phyloP scores from a whole-genome alignment of 768 basidiomycete genomes.

The Tulasnella sp. region DNA sequence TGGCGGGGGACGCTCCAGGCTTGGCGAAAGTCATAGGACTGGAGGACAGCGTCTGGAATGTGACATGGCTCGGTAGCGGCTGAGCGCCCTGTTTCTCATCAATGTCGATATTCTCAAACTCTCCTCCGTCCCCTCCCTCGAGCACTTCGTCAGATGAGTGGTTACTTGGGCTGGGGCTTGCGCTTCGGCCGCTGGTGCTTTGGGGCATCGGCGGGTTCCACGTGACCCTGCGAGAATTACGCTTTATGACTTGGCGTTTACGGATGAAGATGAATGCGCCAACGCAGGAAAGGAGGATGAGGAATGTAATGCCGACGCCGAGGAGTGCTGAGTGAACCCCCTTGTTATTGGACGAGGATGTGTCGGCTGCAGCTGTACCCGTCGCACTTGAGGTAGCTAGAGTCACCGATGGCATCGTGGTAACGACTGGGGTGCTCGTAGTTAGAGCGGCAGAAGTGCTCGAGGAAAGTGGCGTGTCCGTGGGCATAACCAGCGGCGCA shows the following conservation, averaged over 20 bases:
- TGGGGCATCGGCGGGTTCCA: slow-evolving; percentile 8
- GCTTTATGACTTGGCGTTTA: not conserved
- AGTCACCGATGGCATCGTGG: not conserved
- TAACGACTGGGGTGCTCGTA: not conserved
- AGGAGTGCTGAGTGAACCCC: not conserved
- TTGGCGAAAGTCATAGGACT: not conserved
- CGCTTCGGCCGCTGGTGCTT: not conserved
- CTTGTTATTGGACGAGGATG: not conserved
- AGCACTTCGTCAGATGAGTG: not conserved
- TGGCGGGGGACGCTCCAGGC: not conserved
- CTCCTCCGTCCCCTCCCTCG: not conserved
- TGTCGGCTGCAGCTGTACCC: not conserved
- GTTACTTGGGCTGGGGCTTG: not conserved
- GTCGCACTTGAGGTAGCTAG: not conserved
- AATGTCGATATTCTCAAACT: slow-evolving; percentile 14
- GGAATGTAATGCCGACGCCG: slow-evolving; percentile 12
- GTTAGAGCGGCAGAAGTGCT: not conserved
- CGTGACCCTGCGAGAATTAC: not conserved
- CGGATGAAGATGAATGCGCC: not conserved
- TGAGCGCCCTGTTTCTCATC: slow-evolving; percentile 12
- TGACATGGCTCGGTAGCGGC: slow-evolving; percentile 1
- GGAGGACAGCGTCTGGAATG: not conserved
- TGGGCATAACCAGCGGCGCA: not conserved
- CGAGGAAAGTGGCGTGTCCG: not conserved
- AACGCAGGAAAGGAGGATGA: not conserved